These are phyloP conservation scores for Talaromyces verruculosus DNA, from an alignment of 2,329 filamentous ascomycete genomes.

Conservation along the genomic window DNA sequence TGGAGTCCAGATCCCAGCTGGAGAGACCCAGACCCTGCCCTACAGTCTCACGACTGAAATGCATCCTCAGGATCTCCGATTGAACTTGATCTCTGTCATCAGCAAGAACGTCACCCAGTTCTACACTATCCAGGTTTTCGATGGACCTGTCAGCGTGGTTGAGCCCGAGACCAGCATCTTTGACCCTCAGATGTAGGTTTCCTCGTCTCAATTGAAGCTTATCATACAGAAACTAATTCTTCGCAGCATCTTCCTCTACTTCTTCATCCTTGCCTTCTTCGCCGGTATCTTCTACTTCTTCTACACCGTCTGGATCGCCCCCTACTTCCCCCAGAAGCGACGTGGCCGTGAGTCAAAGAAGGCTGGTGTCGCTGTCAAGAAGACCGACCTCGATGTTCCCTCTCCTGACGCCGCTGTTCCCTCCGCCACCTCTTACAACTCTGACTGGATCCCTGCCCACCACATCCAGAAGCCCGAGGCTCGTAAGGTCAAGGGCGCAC, in stretches of 20 bases:
- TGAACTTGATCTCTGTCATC: slow-evolving; percentile 76
- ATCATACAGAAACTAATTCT: slow-evolving; percentile 20
- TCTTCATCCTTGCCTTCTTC: slow-evolving; percentile 79
- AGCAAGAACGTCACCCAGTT: slow-evolving; percentile 64
- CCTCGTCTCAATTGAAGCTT: too few relatives aligned
- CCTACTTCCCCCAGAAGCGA: slow-evolving; percentile 85
- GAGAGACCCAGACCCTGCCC: slow-evolving; percentile 71
- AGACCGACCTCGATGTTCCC: slow-evolving; percentile 51
- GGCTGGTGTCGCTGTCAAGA: slow-evolving; percentile 64
- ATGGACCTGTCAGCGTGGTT: slow-evolving; percentile 80
- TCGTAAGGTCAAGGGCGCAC: slow-evolving; percentile 57
- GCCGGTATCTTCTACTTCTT: slow-evolving; percentile 86
- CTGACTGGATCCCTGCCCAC: slow-evolving; percentile 88
- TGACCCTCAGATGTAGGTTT: slow-evolving; percentile 86
- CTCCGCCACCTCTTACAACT: slow-evolving; percentile 75
- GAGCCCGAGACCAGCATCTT: slow-evolving; percentile 89
- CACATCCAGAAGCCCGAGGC: slow-evolving; percentile 84
- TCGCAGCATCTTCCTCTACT: slow-evolving; percentile 89
- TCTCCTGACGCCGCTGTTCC: slow-evolving; percentile 60
- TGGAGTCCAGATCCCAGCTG: slow-evolving; percentile 69
- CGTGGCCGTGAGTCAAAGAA: slow-evolving; percentile 64
- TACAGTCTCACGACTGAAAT: slow-evolving; percentile 89
- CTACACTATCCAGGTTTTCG: slow-evolving; percentile 77
- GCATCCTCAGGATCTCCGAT: slow-evolving; percentile 82
- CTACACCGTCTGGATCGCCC: slow-evolving; percentile 96